Evolutionary conservation across 768 basidiomycete genomes (phyloP), one percentile per base, ranked within the genome.

Genomic region (Boletales sp.): DNA sequence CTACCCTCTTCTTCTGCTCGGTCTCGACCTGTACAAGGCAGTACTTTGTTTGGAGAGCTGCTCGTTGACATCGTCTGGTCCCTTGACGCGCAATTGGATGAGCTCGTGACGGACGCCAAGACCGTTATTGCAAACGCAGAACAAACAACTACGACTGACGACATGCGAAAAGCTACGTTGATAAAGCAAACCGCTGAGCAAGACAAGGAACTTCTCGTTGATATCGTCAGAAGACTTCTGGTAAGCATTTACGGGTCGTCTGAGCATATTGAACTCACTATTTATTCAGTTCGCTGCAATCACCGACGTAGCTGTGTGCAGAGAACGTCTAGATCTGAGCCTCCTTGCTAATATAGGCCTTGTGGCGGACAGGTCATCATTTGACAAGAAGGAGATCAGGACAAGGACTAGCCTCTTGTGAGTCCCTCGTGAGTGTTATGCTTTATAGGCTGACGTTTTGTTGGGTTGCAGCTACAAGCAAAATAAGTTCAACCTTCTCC

Each of bases 401-500:
- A 86, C 82, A 27, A 76, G 90, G 50, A 93, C 90, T 3, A 84
- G 83, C 14, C 72, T 91, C 44, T 90, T 90, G 90, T 91, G 66
- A 69, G 90, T 79, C 9, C 18, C 10, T 19, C 30, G 18, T 17
- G 15, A 35, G 5, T 0, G 21, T 12, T 36, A 10, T 40, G 8
- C 21, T 52, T 13, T 30, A 19, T 46, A 12, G 5, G 17, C 40
- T 54, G 34, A 55, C 32, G 2, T 47, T 18, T 37, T n/a, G 8
- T 49, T 36, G 40, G 27, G 45, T 39, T 46, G n/a, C 63, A 94
- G 91, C 66, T 95, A 94, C 74, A 94, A 93, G 68, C 95, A 99
- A 69, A 93, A 93, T 72, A 99, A 98, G 70, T 95, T 94, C 76
- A 99, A 98, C 64, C 80, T 99, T 35, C 80, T 97, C 14, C 87